phyloP scores from a whole-genome alignment of 768 basidiomycete species.

The Candolleomyces eurysporus region DNA sequence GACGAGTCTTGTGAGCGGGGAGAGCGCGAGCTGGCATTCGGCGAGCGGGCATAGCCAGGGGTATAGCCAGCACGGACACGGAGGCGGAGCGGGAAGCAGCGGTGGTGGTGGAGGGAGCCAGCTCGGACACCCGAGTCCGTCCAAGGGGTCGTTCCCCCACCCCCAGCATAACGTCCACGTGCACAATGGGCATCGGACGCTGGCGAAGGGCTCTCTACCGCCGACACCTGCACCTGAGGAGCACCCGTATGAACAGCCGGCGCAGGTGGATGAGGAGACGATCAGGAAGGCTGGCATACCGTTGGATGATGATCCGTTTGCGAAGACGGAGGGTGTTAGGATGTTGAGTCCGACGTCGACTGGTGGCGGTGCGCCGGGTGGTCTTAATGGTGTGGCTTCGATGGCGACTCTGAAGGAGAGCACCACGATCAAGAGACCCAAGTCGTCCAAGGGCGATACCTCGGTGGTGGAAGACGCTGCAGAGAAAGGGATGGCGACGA shows the following conservation, averaged over 20 bases:
- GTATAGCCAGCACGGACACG: constrained; percentile 1
- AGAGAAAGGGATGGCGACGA: not conserved
- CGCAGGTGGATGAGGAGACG: constrained; percentile 26
- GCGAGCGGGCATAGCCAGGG: not conserved
- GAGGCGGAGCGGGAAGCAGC: not conserved
- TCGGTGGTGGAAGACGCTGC: not conserved
- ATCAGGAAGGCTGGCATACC: constrained; percentile 17
- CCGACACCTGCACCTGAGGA: not conserved
- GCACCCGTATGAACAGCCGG: constrained; percentile 8
- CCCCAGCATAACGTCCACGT: constrained; percentile 9
- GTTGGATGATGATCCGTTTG: constrained; percentile 56
- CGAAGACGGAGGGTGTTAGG: constrained; percentile 50
- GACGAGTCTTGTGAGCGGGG: not conserved
- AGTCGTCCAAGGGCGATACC: constrained; percentile 1
- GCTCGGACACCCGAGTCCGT: no score
- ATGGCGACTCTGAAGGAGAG: constrained; percentile 1
- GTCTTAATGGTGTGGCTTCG: constrained; percentile 7
- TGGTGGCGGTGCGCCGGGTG: not conserved
- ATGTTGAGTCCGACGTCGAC: constrained; percentile 31
- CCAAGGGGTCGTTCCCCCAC: no score
- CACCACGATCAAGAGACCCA: constrained; percentile 5
- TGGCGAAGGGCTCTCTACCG: constrained; percentile 10
- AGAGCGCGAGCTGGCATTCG: constrained; percentile 2
- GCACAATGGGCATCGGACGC: constrained; percentile 14
- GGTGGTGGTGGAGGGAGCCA: not conserved